Evolutionary conservation across 2,329 filamentous ascomycete genomes (phyloP), one percentile per base, ranked within the genome.

Genomic region (Fusarium beomiforme): DNA sequence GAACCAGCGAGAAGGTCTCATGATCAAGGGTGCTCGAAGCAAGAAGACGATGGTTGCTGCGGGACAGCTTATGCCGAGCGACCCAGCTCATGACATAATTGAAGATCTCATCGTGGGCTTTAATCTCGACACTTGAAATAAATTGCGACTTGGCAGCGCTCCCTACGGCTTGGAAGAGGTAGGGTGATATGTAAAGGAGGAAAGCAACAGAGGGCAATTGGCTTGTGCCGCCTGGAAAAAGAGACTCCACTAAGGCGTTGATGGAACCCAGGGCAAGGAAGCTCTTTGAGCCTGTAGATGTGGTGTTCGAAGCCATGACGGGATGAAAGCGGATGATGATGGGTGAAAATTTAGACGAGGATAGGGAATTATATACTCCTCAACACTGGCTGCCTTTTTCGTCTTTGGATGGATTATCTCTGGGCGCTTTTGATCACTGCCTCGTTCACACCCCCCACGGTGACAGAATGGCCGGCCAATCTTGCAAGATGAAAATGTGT

Each of bases 71-170:
- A 21, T 71, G 54, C 10, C 26, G 37, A 13, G 64, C 55, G 19
- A 62, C 69, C 69, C 69, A 72, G 26, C 47, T 57, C 69, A 71
- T 71, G 23, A 71, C 37, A 31, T 66, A 59, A 10, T 42, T 69
- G 10, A 69, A 71, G 4, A 69, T 54, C 36, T 71, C 69, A 41
- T 71, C 69, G 2, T 65, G 51, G 3, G 55, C 51, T 21, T 57
- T 44, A 6, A 71, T 70, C 29, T 71, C 69, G 13, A 71, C 43
- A 13, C 37, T 59, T 6, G 69, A 71, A n/a, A 71, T 26, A 21
- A 69, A 55, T 6, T 69, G 64, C 1, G 55, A 42, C 19, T 61
- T 51, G 12, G 65, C 19, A 3, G 44, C 16, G 2, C n/a, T 46
- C 14, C 39, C 24, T 2, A 43, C 39, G 4, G 36, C 44, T n/a